Conservation (phyloP, 1,284 basidiomycete genomes). For the Moniliophthora roreri region DNA sequence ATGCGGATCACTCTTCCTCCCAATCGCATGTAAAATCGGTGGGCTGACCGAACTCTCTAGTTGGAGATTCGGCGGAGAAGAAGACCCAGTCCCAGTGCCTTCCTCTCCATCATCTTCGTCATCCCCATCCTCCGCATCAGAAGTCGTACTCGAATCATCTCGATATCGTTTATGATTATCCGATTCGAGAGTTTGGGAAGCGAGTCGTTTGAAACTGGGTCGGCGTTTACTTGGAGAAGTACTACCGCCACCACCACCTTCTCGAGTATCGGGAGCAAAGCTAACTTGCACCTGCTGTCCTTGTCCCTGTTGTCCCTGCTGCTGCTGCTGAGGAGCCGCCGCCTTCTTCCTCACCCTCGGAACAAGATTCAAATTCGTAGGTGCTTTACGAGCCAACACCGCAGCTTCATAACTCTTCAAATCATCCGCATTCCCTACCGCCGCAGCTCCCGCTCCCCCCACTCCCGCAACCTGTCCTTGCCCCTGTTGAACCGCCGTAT, state of each 20-base stretch:
- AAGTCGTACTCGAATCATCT: conserved; percentile 33
- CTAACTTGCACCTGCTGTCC: not conserved
- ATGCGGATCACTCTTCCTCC: conserved; percentile 15
- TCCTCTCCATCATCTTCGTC: conserved; percentile 20
- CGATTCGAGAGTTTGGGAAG: conserved; percentile 69
- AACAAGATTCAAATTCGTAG: conserved; percentile 49
- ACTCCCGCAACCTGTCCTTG: too few relatives aligned
- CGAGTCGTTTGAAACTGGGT: conserved; percentile 69
- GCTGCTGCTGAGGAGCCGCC: conserved; percentile 16
- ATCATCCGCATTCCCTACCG: conserved; percentile 52
- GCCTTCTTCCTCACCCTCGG: conserved; percentile 30
- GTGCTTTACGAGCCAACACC: conserved; percentile 63
- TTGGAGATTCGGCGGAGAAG: too few relatives aligned
- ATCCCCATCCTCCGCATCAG: conserved; percentile 22
- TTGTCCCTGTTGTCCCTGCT: too few relatives aligned
- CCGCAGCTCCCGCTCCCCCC: too few relatives aligned
- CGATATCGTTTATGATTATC: conserved; percentile 46
- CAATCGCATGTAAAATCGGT: too few relatives aligned
- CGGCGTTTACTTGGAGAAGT: conserved; percentile 30
- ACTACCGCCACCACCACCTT: conserved; percentile 24
- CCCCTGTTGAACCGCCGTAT: not conserved
- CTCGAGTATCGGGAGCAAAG: conserved; percentile 17
- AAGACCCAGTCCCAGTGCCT: not conserved
- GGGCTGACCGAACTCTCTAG: not conserved
- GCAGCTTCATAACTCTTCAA: conserved; percentile 73